These are phyloP conservation scores for Chionographis japonica DNA, from an alignment of 106 monocot genomes.

Conservation along the genomic window DNA sequence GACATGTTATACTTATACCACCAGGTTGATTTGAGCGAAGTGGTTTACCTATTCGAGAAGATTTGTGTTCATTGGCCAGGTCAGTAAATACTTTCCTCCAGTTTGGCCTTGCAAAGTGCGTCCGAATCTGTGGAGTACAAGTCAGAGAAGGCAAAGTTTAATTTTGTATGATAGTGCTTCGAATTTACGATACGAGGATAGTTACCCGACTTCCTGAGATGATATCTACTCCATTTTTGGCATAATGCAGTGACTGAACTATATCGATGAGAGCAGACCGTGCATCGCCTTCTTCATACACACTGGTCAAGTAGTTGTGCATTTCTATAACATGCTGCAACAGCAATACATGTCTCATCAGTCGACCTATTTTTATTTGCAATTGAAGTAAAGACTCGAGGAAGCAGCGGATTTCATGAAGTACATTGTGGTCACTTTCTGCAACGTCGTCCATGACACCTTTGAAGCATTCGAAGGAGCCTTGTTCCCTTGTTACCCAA, in stretches of 20 bases:
- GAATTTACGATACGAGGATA: background rate
- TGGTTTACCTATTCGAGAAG: slow-evolving; percentile 37
- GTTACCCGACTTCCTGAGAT: slow-evolving; percentile 82
- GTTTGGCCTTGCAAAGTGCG: slow-evolving; percentile 54
- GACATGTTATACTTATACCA: background rate
- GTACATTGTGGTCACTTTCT: slow-evolving; percentile 69
- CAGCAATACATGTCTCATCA: background rate
- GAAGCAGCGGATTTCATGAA: slow-evolving; percentile 6
- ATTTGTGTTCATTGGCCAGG: slow-evolving; percentile 29
- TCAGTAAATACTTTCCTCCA: slow-evolving; percentile 51
- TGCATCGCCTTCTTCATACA: slow-evolving; percentile 97
- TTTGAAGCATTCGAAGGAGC: slow-evolving; percentile 95
- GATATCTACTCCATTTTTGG: slow-evolving; percentile 88
- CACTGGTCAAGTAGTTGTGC: slow-evolving; percentile 91
- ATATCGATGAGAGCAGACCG: slow-evolving; percentile 94
- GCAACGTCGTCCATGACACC: slow-evolving; percentile 96
- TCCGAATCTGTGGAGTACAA: slow-evolving; percentile 38
- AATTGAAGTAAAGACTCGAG: background rate
- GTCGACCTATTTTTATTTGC: background rate
- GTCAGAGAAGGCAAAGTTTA: background rate
- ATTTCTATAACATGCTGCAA: slow-evolving; percentile 77
- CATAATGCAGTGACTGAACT: slow-evolving; percentile 84
- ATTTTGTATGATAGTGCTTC: background rate
- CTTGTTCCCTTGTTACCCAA: slow-evolving; percentile 96
- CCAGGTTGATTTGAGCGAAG: background rate